Percentiles rank a stretch among this genome's conserved stretches.
Evolutionary conservation across 1,284 basidiomycete species (phyloP).

Genomic region (Gomphus bonarii): DNA sequence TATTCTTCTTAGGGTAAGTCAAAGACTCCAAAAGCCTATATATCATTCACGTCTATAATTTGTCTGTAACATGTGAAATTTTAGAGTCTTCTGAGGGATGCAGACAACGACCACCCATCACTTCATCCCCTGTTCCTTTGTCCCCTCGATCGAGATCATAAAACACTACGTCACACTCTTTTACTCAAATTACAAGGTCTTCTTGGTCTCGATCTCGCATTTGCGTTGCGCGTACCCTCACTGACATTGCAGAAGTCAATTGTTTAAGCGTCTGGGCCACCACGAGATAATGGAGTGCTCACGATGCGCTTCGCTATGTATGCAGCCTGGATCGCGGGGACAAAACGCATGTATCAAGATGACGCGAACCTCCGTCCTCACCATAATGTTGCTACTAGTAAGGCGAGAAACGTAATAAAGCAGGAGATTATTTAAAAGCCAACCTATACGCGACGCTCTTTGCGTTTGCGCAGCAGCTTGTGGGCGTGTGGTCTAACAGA

Average conservation of each 20-base stretch:
- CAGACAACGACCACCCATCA: conserved; percentile 14
- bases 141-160: neutral
- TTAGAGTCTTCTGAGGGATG: neutral
- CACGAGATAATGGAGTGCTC: neutral
- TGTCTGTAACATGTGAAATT: conserved; percentile 29
- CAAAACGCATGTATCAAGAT: neutral
- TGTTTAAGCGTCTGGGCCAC: neutral
- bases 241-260: neutral
- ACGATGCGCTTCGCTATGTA: neutral
- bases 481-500: neutral
- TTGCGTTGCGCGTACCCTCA: neutral
- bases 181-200: neutral
- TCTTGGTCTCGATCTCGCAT: neutral
- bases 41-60: conserved; percentile 17
- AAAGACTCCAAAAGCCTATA: neutral
- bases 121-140: neutral
- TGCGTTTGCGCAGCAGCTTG: neutral
- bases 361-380: neutral
- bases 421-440: neutral
- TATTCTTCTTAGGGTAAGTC: neutral
- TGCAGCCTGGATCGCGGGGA: neutral
- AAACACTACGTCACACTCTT: neutral
- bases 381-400: neutral
- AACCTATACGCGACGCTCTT: neutral
- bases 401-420: neutral